These are phyloP conservation scores for Tolypocladium ophioglossoides DNA, from an alignment of 2,329 filamentous ascomycete genomes.

Conservation along the genomic window DNA sequence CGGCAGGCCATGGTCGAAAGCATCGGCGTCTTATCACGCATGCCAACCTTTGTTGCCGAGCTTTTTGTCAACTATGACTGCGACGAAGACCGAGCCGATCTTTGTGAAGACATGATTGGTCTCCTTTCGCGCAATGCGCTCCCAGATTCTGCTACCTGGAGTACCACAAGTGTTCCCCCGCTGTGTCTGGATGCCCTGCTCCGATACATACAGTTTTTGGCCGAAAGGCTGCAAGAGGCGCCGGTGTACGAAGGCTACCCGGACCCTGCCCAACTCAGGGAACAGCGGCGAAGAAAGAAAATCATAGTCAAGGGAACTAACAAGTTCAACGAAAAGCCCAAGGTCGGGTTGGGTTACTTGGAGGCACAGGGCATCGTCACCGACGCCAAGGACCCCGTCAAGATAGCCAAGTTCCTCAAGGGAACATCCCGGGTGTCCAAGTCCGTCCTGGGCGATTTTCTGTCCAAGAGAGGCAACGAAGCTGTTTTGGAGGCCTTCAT, in stretches of 20 bases:
- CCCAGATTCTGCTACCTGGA: slow-evolving; percentile 96
- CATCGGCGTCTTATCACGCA: slow-evolving; percentile 80
- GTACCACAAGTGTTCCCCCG: slow-evolving; percentile 93
- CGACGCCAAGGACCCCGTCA: slow-evolving; percentile 60
- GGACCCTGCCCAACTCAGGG: slow-evolving; percentile 51
- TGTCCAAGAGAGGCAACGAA: slow-evolving; percentile 86
- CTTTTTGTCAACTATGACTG: slow-evolving; percentile 98
- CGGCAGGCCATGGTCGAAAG: slow-evolving; percentile 98
- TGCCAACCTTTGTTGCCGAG: slow-evolving; percentile 90
- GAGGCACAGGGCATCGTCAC: slow-evolving; percentile 78
- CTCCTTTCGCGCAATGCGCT: slow-evolving; percentile 88
- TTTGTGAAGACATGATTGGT: slow-evolving; percentile 93
- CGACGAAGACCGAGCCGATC: slow-evolving; percentile 78
- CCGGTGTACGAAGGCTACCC: slow-evolving; percentile 56
- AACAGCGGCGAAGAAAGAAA: slow-evolving; percentile 71
- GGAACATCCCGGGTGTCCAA: slow-evolving; percentile 85
- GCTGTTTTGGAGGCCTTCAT: slow-evolving; percentile 76
- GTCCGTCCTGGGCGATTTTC: slow-evolving; percentile 79
- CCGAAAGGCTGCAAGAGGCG: slow-evolving; percentile 69
- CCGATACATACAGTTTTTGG: slow-evolving; percentile 84
- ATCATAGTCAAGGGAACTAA: slow-evolving; percentile 77
- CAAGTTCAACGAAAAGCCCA: slow-evolving; percentile 94
- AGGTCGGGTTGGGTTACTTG: slow-evolving; percentile 77
- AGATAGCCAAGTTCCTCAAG: slow-evolving; percentile 77
- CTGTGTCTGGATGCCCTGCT: slow-evolving; percentile 87